Evolutionary conservation across 805 yeast genomes (phyloP).

Genomic region (Danielia oregonensis): DNA sequence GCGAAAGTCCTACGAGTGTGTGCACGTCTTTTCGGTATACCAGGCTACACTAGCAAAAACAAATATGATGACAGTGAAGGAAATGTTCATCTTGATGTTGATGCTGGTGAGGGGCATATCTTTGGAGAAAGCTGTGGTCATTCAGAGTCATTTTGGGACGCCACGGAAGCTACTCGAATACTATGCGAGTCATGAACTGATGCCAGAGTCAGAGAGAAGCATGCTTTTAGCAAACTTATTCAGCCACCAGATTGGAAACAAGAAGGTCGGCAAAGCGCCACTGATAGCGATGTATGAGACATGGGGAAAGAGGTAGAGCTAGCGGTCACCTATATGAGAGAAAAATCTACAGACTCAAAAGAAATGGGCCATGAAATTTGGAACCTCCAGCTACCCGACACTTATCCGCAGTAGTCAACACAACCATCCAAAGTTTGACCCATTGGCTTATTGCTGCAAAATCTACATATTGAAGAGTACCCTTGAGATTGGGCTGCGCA

Average conservation of each 20-base stretch:
- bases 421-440: not conserved
- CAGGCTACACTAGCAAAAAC: conserved; percentile 69
- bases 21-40: conserved; percentile 40
- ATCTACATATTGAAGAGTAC: too few relatives aligned
- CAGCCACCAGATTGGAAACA: conserved; percentile 44
- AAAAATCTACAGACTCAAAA: too few relatives aligned
- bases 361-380: too few relatives aligned
- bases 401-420: too few relatives aligned
- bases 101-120: conserved; percentile 80
- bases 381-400: too few relatives aligned
- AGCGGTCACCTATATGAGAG: too few relatives aligned
- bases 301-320: conserved; percentile 46
- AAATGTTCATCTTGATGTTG: conserved; percentile 69
- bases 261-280: conserved; percentile 48
- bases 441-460: too few relatives aligned
- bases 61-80: conserved; percentile 66
- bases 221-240: conserved; percentile 28
- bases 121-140: conserved; percentile 75
- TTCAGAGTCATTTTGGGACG: conserved; percentile 70
- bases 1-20: conserved; percentile 30
- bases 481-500: too few relatives aligned
- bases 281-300: conserved; percentile 51
- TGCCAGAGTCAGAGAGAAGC: conserved; percentile 22
- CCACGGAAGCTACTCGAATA: conserved; percentile 57
- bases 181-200: conserved; percentile 29